Evolutionary conservation across 2,329 filamentous ascomycete species (phyloP), one percentile per base, ranked within the genome.

Genomic region (Fusarium sp.): DNA sequence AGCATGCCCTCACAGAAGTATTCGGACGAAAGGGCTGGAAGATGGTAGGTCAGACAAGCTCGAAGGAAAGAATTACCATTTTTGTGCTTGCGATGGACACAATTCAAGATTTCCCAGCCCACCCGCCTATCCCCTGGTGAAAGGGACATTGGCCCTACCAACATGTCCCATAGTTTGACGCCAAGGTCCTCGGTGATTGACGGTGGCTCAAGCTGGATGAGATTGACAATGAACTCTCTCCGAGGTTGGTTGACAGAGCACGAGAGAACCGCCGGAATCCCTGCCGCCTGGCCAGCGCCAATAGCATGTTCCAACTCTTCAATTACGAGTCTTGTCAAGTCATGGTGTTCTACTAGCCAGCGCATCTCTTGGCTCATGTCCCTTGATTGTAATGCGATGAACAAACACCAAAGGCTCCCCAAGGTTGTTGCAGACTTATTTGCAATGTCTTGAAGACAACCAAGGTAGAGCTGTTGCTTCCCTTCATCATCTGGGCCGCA

Each of bases 361-460:
- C 84, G 84, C 27, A 94, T 80, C 66, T 92, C 90, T 12, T 81
- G 82, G 7, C 76, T 75, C 41, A 87, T 77, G 41, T 86, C 81
- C 27, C 54, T 60, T 25, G 81, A 82, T 14, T 83, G 82, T n/a
- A 88, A 82, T 23, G 89, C 78, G 49, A 85, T 81, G 56, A 79
- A 83, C 51, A 94, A 83, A 21, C 90, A 91, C 77, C 90, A 92
- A 25, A 95, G 86, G 73, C 93, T 96, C 3, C 94, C 94, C 11
- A 93, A 87, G 2, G 91, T 90, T 19, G 90, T 92, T 15, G 83
- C 70, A 4, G 90, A 91, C 78, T 87, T 90, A 27, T 86, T 82
- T 6, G 87, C 84, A 49, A 97, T 91, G 75, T 95, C 92, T 49
- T 86, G 75, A 52, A 94, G 86, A 78, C 93, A 96, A 59, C 86